A percentile compares a stretch with the other conserved stretches of the same genome.
Evolutionary conservation across 2,329 filamentous ascomycete genomes (phyloP).

Genomic region (Triangularia verruculosa): DNA sequence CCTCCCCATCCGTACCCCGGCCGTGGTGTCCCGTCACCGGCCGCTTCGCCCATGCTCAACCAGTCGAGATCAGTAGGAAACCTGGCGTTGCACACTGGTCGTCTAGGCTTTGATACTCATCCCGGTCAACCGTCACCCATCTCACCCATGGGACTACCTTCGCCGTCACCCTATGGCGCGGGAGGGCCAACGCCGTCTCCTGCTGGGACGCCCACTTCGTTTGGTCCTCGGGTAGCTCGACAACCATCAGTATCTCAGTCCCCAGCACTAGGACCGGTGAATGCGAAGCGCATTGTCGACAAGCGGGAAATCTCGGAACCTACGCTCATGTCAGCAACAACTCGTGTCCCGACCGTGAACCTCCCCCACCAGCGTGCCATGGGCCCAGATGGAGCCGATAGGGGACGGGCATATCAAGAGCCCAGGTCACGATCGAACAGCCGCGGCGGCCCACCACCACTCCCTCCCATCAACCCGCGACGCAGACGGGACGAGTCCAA

Average conservation of each 20-base stretch:
- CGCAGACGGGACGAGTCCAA: slow-evolving; percentile 41
- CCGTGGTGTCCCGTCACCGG: slow-evolving; percentile 23
- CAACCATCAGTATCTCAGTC: slow-evolving; percentile 35
- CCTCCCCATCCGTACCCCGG: slow-evolving; percentile 42
- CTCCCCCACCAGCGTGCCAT: slow-evolving; percentile 33
- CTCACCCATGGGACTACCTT: slow-evolving; percentile 39
- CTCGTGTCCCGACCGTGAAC: slow-evolving; percentile 43
- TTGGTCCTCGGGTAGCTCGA: slow-evolving; percentile 32
- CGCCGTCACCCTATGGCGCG: slow-evolving; percentile 34
- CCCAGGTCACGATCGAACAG: slow-evolving; percentile 40
- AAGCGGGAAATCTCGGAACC: slow-evolving; percentile 52
- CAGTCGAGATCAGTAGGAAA: slow-evolving; percentile 33
- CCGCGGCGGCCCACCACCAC: slow-evolving; percentile 43
- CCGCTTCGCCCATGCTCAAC: slow-evolving; percentile 29
- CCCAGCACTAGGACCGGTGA: slow-evolving; percentile 28
- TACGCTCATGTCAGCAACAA: slow-evolving; percentile 45
- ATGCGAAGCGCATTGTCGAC: slow-evolving; percentile 42
- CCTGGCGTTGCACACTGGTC: slow-evolving; percentile 34
- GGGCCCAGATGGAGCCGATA: slow-evolving; percentile 23
- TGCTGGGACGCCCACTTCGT: slow-evolving; percentile 34
- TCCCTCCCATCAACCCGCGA: slow-evolving; percentile 59
- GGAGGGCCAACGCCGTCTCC: slow-evolving; percentile 28
- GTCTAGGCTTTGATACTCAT: slow-evolving; percentile 34
- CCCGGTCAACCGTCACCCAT: slow-evolving; percentile 44
- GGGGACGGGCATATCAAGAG: slow-evolving; percentile 35